These are phyloP conservation scores for Adiantum capillusveneris DNA, from an alignment of 75 land plant species.

Conservation along the genomic window DNA sequence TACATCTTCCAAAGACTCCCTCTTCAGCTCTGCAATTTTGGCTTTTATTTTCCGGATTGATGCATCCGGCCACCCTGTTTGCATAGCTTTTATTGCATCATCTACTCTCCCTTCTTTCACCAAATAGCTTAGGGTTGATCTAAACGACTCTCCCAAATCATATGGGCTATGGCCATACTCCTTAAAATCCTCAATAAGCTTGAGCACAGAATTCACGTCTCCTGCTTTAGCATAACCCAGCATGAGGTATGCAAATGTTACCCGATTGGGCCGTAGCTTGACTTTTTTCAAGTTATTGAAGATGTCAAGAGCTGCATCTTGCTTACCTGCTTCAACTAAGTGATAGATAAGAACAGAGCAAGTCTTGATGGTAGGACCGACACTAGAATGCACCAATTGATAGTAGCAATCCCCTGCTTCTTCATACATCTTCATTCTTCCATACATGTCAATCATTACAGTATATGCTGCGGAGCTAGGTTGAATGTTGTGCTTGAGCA, in stretches of 20 bases:
- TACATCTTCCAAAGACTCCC: not conserved
- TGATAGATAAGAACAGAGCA: not conserved
- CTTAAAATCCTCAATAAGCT: slow-evolving; percentile 7
- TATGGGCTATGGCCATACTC: slow-evolving; percentile 10
- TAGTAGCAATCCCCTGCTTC: not conserved
- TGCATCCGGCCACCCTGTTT: not conserved
- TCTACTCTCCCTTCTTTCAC: slow-evolving; percentile 1
- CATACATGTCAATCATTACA: slow-evolving; percentile 2
- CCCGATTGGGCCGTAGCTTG: slow-evolving; percentile 9
- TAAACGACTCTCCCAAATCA: not conserved
- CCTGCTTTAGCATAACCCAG: slow-evolving; percentile 16
- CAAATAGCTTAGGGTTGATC: not conserved
- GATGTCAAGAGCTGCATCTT: slow-evolving; percentile 18
- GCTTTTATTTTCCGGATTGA: not conserved
- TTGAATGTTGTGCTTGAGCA: not conserved
- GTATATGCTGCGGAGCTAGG: not conserved
- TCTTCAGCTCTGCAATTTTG: not conserved
- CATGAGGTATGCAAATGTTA: slow-evolving; percentile 14
- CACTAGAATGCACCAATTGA: not conserved
- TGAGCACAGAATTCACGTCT: not conserved
- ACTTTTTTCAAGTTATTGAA: slow-evolving; percentile 11
- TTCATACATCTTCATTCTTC: not conserved
- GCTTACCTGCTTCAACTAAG: slow-evolving; percentile 19
- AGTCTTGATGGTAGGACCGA: not conserved
- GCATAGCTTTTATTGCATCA: not conserved